Percentiles rank a stretch among this genome's conserved stretches.
Conservation (phyloP, 805 yeast genomes). For the Wickerhamomyces alni region DNA sequence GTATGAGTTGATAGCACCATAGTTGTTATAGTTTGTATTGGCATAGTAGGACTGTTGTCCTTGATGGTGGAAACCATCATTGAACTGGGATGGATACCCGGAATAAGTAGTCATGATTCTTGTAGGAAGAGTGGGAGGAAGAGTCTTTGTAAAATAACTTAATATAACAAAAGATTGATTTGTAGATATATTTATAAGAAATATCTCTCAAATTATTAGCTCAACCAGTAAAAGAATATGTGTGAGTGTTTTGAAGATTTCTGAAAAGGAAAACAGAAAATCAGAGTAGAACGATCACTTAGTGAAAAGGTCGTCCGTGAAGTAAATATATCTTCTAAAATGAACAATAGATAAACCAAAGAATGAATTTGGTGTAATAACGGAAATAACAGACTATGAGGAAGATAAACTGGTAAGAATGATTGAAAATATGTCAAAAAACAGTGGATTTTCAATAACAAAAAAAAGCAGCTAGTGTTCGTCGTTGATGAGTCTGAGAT, state of each 20-base stretch:
- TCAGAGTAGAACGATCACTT: conserved; percentile 31
- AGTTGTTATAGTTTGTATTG: conserved; percentile 1
- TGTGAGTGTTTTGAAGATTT: too few relatives aligned
- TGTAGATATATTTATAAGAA: too few relatives aligned
- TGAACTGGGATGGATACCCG: too few relatives aligned
- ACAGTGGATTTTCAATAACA: background rate
- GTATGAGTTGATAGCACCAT: background rate
- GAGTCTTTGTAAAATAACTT: background rate
- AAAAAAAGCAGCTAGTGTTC: background rate
- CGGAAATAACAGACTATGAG: too few relatives aligned
- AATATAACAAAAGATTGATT: background rate
- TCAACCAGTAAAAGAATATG: too few relatives aligned
- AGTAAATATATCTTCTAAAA: too few relatives aligned
- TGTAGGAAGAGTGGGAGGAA: too few relatives aligned
- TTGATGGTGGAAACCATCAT: too few relatives aligned
- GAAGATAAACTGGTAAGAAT: background rate
- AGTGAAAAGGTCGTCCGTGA: conserved; percentile 33
- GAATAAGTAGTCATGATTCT: too few relatives aligned
- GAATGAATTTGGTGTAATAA: too few relatives aligned
- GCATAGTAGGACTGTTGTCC: background rate
- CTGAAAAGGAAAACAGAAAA: background rate
- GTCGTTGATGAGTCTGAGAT: too few relatives aligned
- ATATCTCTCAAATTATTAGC: conserved; percentile 2
- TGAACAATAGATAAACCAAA: too few relatives aligned
- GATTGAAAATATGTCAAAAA: background rate